Evolutionary conservation across 179 eudicot species (phyloP), one percentile per base, ranked within the genome.

Genomic region (Silene noctiflora): DNA sequence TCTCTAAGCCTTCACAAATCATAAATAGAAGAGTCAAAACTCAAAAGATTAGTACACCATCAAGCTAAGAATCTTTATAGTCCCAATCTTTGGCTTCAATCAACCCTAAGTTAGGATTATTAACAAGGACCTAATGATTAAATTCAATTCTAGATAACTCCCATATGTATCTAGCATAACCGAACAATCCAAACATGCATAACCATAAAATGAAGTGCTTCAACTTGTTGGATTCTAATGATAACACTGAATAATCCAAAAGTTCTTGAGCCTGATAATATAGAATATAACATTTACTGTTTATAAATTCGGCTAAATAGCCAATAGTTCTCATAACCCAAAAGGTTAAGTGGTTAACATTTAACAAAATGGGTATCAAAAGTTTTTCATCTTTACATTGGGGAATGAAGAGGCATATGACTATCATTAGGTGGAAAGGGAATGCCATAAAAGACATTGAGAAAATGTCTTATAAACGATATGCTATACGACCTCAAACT

Each of bases 401-500:
- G 55, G 53, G 42, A 69, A 55, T 27, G 69, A 42, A 31, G 9
- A 4, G 72, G 6, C 31, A 24, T 20, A 21, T 11, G 72, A 14
- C 9, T 66, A 44, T 42, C 67, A 56, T 62, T 33, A 53, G 22
- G 9, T 29, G 19, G 31, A 64, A 42, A 66, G 24, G n/a, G 74
- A 22, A 72, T 66, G 60, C 68, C 35, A 24, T 19, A 24, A 31
- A 16, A 71, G 42, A 33, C 61, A 21, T 69, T 69, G 27, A 71
- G 42, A 33, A 48, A 21, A 58, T 69, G 25, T 39, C 21, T 7
- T 16, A 21, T 12, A 27, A 7, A 55, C 22, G 27, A 19, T n/a
- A 63, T 14, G 17, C 7, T 24, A 35, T 62, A 16, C 24, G 0
- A 53, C 17, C 59, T 53, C 20, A 44, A 63, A 31, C 56, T 68